phyloP scores from a whole-genome alignment of 2,329 filamentous ascomycete species.

The Neospermospora avenae region DNA sequence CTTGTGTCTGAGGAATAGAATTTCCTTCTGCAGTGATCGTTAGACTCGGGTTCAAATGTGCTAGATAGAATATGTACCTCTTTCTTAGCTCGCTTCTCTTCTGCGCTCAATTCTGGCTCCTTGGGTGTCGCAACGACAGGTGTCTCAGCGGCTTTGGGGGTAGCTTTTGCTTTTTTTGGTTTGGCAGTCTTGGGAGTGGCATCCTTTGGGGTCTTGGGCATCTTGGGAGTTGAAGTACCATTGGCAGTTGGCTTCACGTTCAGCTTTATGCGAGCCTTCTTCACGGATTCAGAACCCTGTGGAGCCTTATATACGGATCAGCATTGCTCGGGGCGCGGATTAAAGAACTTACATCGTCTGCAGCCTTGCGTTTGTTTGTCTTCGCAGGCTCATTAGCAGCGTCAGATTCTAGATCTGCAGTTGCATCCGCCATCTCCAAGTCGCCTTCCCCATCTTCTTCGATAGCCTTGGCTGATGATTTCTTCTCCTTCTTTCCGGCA shows the following conservation, averaged over 20 bases:
- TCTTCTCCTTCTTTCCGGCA: constrained; percentile 46
- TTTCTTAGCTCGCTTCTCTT: constrained; percentile 57
- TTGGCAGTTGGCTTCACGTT: constrained; percentile 41
- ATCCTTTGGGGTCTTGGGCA: constrained; percentile 55
- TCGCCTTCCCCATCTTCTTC: constrained; percentile 54
- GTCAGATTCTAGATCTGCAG: constrained; percentile 51
- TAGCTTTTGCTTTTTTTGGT: constrained; percentile 49
- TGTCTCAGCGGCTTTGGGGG: constrained; percentile 53
- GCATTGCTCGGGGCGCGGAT: constrained; percentile 4
- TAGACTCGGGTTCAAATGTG: constrained; percentile 29
- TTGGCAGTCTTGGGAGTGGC: constrained; percentile 39
- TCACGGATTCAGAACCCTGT: constrained; percentile 58
- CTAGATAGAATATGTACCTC: constrained; percentile 43
- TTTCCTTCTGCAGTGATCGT: constrained; percentile 56
- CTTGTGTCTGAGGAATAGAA: constrained; percentile 91
- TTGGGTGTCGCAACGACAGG: constrained; percentile 47
- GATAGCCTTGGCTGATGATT: constrained; percentile 40
- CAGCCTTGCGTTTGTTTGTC: constrained; percentile 82
- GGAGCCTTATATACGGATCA: constrained; percentile 46
- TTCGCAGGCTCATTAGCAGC: constrained; percentile 47
- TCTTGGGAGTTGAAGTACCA: constrained; percentile 56
- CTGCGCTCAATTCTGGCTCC: constrained; percentile 55
- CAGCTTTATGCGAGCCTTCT: constrained; percentile 65
- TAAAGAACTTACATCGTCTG: constrained; percentile 55
- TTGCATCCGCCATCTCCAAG: constrained; percentile 56